phyloP scores from a whole-genome alignment of 805 yeast species.

The Metschnikowia santaceciliae region DNA sequence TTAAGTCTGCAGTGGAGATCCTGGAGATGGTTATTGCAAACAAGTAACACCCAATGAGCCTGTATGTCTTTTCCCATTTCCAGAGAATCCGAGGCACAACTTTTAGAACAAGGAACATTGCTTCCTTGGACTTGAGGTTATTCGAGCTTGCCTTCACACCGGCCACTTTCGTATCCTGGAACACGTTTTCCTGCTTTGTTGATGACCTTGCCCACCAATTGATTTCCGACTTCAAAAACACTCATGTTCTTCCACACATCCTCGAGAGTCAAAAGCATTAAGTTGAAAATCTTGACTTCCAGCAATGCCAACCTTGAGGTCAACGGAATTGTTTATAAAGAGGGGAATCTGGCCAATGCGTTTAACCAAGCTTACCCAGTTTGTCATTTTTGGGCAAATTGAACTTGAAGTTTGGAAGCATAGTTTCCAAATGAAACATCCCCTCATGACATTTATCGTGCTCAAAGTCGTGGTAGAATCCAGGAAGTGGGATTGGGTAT shows the following conservation, averaged over 20 bases:
- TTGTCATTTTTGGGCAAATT: slow-evolving; percentile 64
- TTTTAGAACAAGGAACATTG: slow-evolving; percentile 25
- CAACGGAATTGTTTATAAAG: slow-evolving; percentile 68
- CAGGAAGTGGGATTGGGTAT: slow-evolving; percentile 73
- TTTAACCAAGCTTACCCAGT: slow-evolving; percentile 49
- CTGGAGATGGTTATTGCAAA: slow-evolving; percentile 31
- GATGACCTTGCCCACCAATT: slow-evolving; percentile 57
- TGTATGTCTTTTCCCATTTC: slow-evolving; percentile 26
- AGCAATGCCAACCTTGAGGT: slow-evolving; percentile 49
- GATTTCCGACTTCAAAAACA: slow-evolving; percentile 60
- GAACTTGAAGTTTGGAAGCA: slow-evolving; percentile 40
- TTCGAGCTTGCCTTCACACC: slow-evolving; percentile 18
- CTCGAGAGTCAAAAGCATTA: slow-evolving; percentile 57
- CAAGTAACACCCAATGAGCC: slow-evolving; percentile 38
- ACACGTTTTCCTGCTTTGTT: slow-evolving; percentile 40
- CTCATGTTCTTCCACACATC: slow-evolving; percentile 53
- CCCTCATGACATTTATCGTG: slow-evolving; percentile 74
- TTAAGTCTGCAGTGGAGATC: slow-evolving; percentile 32
- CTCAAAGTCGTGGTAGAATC: slow-evolving; percentile 71
- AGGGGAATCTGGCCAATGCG: slow-evolving; percentile 86
- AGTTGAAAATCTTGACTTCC: slow-evolving; percentile 72
- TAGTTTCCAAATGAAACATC: slow-evolving; percentile 48
- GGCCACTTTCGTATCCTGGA: slow-evolving; percentile 19
- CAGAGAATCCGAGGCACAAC: slow-evolving; percentile 22
- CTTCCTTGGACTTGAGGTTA: slow-evolving; percentile 25